phyloP scores from a whole-genome alignment of 257 asterid species.

The Paraleonurus japonicus region DNA sequence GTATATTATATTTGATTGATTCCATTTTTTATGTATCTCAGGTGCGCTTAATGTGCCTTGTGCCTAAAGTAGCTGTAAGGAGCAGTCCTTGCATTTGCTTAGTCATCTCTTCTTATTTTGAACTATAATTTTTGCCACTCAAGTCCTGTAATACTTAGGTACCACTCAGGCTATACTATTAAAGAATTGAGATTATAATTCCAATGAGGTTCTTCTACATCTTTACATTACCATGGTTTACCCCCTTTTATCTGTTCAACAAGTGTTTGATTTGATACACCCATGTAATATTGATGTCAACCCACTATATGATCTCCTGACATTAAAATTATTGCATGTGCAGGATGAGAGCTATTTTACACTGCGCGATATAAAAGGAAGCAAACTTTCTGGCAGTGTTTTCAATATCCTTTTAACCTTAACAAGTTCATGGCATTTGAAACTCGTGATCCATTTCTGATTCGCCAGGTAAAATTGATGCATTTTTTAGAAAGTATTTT shows the following conservation, averaged over 20 bases:
- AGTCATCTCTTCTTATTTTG: neutral
- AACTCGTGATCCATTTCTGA: constrained; percentile 96
- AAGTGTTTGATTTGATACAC: constrained; percentile 15
- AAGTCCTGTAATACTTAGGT: constrained; percentile 17
- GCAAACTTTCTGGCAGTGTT: constrained; percentile 86
- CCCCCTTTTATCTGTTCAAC: constrained; percentile 1
- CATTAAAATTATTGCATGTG: constrained; percentile 27
- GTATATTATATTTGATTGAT: neutral
- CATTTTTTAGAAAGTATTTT: neutral
- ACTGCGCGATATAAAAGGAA: constrained; percentile 79
- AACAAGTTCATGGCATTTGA: constrained; percentile 99
- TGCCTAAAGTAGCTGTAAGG: constrained; percentile 4
- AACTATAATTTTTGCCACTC: constrained; percentile 4
- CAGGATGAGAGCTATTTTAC: constrained; percentile 89
- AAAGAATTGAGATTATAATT: neutral
- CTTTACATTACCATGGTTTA: neutral
- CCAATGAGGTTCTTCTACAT: neutral
- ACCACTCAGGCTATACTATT: neutral
- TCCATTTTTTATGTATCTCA: neutral
- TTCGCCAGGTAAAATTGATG: constrained; percentile 78
- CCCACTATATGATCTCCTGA: constrained; percentile 16
- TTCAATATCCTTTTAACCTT: constrained; percentile 93
- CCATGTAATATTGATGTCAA: neutral
- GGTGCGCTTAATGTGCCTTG: constrained; percentile 12
- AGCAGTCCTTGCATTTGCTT: constrained; percentile 6